Evolutionary conservation across 495 filamentous ascomycete genomes (phyloP).

Genomic region (Lophiotrema nucula): DNA sequence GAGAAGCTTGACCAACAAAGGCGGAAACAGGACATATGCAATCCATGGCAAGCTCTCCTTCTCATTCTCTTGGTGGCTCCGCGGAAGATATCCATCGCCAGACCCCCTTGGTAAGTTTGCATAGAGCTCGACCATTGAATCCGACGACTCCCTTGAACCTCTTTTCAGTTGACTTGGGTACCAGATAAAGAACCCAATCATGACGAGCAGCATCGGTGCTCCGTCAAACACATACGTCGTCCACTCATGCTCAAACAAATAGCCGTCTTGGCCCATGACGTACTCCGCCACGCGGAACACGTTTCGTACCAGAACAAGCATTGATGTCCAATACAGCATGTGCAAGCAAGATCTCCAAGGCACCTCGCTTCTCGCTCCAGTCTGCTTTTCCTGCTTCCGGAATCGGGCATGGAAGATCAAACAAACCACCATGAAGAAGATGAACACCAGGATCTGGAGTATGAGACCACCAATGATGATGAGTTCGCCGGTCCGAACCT

Average conservation of each 20-base stretch:
- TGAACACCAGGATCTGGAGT: slow-evolving; percentile 46
- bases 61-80: too few relatives aligned
- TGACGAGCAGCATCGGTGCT: neutral
- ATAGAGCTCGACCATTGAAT: too few relatives aligned
- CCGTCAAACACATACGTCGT: neutral
- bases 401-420: slow-evolving; percentile 37
- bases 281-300: neutral
- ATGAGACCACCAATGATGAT: slow-evolving; percentile 43
- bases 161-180: too few relatives aligned
- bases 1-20: too few relatives aligned
- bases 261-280: neutral
- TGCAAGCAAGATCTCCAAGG: too few relatives aligned
- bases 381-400: too few relatives aligned
- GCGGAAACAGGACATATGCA: too few relatives aligned
- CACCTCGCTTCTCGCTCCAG: too few relatives aligned
- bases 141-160: too few relatives aligned
- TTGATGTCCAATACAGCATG: neutral
- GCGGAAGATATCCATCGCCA: too few relatives aligned
- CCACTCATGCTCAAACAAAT: neutral
- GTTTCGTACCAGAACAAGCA: neutral
- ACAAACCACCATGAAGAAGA: slow-evolving; percentile 43
- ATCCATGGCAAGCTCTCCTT: too few relatives aligned
- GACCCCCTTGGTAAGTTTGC: too few relatives aligned
- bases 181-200: neutral
- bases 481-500: slow-evolving; percentile 29